Conservation (phyloP, 257 asterid species). For the Nicotiana otophora region DNA sequence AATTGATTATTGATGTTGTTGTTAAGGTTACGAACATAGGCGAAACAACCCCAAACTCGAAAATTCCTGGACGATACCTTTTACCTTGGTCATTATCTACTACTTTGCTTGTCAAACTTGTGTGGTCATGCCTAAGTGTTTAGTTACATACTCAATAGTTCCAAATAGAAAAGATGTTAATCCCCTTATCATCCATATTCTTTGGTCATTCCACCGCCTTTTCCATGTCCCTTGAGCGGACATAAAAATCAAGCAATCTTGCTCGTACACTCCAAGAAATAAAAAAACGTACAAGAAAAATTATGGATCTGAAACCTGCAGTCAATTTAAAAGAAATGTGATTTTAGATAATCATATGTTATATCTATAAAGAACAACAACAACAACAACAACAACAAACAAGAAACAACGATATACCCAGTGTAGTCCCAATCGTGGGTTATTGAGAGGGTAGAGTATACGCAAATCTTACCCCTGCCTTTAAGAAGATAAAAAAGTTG, state of each 20-base stretch:
- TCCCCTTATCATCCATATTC: slow-evolving; percentile 66
- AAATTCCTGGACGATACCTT: slow-evolving; percentile 49
- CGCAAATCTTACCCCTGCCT: too few relatives aligned
- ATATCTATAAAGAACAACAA: too few relatives aligned
- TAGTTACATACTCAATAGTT: slow-evolving; percentile 38
- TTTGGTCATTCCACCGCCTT: slow-evolving; percentile 83
- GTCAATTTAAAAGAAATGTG: not conserved
- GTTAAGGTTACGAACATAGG: slow-evolving; percentile 35
- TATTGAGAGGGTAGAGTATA: too few relatives aligned
- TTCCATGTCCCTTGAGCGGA: slow-evolving; percentile 33
- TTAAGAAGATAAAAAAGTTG: too few relatives aligned
- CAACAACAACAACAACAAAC: too few relatives aligned
- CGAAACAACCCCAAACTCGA: slow-evolving; percentile 57
- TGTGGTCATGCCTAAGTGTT: slow-evolving; percentile 43
- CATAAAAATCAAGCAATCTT: slow-evolving; percentile 56
- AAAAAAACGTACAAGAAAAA: slow-evolving; percentile 47
- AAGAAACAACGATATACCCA: too few relatives aligned
- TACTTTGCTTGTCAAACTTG: slow-evolving; percentile 61
- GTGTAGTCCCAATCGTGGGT: too few relatives aligned
- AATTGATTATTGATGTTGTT: not conserved
- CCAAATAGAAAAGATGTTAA: slow-evolving; percentile 52
- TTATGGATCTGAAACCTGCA: slow-evolving; percentile 52
- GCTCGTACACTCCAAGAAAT: slow-evolving; percentile 59
- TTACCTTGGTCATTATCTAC: slow-evolving; percentile 40
- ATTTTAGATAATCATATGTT: not conserved